A percentile compares a stretch with the other conserved stretches of the same genome.
phyloP scores from a whole-genome alignment of 495 filamentous ascomycete genomes.

The Letharia lupina region DNA sequence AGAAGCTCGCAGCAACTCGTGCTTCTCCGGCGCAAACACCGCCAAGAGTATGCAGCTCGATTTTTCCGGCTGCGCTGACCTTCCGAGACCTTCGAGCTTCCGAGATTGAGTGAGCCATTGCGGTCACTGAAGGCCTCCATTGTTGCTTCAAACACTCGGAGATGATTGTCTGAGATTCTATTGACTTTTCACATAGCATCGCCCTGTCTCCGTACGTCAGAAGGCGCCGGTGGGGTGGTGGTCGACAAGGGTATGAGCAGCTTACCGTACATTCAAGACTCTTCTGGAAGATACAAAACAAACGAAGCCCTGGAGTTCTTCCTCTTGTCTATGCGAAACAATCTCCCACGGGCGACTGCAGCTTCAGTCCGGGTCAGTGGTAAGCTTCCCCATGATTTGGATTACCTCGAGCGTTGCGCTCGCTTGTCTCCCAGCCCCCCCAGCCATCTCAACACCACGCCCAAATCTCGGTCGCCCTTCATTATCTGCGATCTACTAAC shows the following conservation, averaged over 20 bases:
- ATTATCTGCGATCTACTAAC: slow-evolving; percentile 8
- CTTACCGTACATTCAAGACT: neutral
- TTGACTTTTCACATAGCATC: neutral
- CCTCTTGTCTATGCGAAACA: slow-evolving; percentile 7
- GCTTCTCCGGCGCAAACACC: neutral
- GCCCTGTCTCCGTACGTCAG: neutral
- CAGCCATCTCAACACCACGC: slow-evolving; percentile 18
- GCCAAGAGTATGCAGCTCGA: slow-evolving; percentile 6
- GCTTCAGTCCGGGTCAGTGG: slow-evolving; percentile 4
- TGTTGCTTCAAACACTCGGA: neutral
- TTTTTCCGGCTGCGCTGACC: slow-evolving; percentile 8
- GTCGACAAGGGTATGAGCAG: slow-evolving; percentile 1
- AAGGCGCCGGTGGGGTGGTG: neutral
- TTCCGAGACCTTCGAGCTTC: neutral
- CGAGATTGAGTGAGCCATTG: neutral
- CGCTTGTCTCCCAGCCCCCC: slow-evolving; percentile 16
- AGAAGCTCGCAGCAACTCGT: neutral
- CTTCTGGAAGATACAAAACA: slow-evolving; percentile 6
- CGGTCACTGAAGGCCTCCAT: neutral
- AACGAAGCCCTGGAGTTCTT: slow-evolving; percentile 6
- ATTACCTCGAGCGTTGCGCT: slow-evolving; percentile 13
- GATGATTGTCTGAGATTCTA: neutral
- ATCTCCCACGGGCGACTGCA: slow-evolving; percentile 15
- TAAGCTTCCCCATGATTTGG: slow-evolving; percentile 2
- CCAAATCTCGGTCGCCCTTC: slow-evolving; percentile 8